Evolutionary conservation across 1,284 basidiomycete species (phyloP), one percentile per base, ranked within the genome.

Genomic region (Bjerkandera adusta): DNA sequence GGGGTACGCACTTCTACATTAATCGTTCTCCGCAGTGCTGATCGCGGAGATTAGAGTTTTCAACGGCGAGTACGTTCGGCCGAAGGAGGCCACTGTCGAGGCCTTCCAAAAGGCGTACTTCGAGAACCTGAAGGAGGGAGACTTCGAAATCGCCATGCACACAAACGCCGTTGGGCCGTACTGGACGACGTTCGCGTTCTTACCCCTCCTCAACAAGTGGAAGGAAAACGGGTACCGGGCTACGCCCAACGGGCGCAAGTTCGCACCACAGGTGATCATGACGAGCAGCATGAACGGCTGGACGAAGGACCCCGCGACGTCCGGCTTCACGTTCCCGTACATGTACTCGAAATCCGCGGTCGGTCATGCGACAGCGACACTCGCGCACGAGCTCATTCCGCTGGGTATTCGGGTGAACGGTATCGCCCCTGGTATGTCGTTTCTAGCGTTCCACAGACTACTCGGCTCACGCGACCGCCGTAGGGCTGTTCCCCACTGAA

Each of bases 211-310:
- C 16, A 74, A 76, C 55, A 68, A 66, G 46, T 76, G 74, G 74
- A 75, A 63, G 43, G 47, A 54, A 36, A 22, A 22, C 18, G 43
- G 39, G 11, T 58, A 46, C 42, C 8, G 27, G 46, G 29, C 40
- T 10, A 54, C 49, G 1, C 47, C 46, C 4, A 56, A 46, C 5
- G 33, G 48, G 13, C 47, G 66, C 48, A 66, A 62, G 37, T 76
- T 76, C 54, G 71, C 67, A 1, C 73, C 75, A 2, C 73, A 76
- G 57, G 61, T 77, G 22, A 60, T 77, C 36, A 76, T 76, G 71
- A 77, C 75, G 1, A 72, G 70, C 42, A 75, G 72, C 45, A 75
- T 76, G 73, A 76, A 75, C 53, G 75, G 74, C 1, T 77, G 73
- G 75, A 72, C 74, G 18, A 76, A 77, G 67, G 74, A 77, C 53